These are phyloP conservation scores for Jackrogersella multiformis DNA, from an alignment of 495 filamentous ascomycete genomes.

Conservation along the genomic window DNA sequence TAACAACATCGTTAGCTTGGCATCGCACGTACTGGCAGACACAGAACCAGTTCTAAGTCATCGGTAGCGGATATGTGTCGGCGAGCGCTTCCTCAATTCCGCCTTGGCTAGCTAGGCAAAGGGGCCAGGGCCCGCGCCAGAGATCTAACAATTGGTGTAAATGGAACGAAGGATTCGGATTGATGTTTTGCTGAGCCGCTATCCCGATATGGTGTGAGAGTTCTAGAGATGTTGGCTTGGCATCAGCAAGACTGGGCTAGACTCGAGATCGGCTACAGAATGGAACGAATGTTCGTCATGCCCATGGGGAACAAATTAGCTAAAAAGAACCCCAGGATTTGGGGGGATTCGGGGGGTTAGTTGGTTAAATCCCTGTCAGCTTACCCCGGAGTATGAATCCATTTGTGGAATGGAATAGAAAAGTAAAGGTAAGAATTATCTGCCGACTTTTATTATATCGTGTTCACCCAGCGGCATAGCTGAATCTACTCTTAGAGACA, in stretches of 20 bases:
- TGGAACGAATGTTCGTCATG: background rate
- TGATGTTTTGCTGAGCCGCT: constrained; percentile 24
- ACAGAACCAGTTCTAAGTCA: background rate
- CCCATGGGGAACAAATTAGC: background rate
- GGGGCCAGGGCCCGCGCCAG: background rate
- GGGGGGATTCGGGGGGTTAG: background rate
- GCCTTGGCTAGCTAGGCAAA: constrained; percentile 40
- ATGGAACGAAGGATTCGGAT: constrained; percentile 2
- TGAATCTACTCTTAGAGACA: background rate
- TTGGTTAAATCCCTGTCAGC: constrained; percentile 9
- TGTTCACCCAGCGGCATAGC: constrained; percentile 6
- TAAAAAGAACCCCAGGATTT: constrained; percentile 14
- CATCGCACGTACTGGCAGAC: background rate
- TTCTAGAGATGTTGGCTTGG: constrained; percentile 16
- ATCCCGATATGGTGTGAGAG: too few relatives aligned
- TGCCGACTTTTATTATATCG: constrained; percentile 21
- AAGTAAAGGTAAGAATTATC: background rate
- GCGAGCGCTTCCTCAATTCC: constrained; percentile 34
- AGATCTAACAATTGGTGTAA: constrained; percentile 29
- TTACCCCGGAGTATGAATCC: constrained; percentile 31
- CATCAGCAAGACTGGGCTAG: constrained; percentile 28
- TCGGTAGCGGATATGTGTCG: constrained; percentile 32
- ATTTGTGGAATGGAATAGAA: background rate
- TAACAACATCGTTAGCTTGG: background rate
- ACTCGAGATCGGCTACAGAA: constrained; percentile 14